Base-by-base conservation (phyloP, 2,329 filamentous ascomycete genomes). In the Monosporascus sp. region DNA sequence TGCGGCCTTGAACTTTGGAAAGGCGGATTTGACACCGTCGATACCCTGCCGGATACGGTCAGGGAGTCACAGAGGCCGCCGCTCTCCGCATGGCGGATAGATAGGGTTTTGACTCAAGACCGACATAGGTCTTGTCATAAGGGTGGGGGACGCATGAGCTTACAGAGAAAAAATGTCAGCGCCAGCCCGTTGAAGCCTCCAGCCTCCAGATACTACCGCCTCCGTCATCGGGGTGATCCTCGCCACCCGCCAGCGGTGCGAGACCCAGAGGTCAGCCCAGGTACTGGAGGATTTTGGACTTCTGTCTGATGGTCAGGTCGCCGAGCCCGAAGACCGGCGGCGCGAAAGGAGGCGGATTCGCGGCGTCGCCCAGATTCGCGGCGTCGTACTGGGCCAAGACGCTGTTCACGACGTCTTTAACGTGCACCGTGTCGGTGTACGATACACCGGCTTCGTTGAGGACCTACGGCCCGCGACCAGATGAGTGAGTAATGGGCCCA, bases 261-360 rank as follows among this genome's bases (percentile, higher is more conserved):
- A 90, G 74, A 0, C 79, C 81, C 0, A 89, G 71, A 51, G 72
- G 78, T 0, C 78, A 77, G 0, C 80, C 86, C 0, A 93, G 74
- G 67, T 91, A 92, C 9, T 83, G 68, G 17, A 92, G 74, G 60
- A 92, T 90, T 65, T 85, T 89, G 38, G 87, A 75, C 2, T 85
- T 88, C 71, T 93, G 89, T 64, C 72, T 78, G 60, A 93, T 77
- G 42, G 83, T 45, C 6, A 90, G 69, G 41, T 79, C 70, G 54
- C 82, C 84, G 57, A 85, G 76, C 55, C 74, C 79, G 18, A 93
- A 79, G 3, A 84, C 77, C 0, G 89, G 89, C 1, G 86, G 83
- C 0, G 86, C 85, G 46, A 88, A 75, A 7, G 78, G 65, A 0
- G 89, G 87, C 0, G 85, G 81, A 68, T 89, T 90, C 52, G 70